A percentile compares a stretch with the other conserved stretches of the same genome.
Conservation (phyloP, 306 rosid genomes). For the Quillaja saponaria region DNA sequence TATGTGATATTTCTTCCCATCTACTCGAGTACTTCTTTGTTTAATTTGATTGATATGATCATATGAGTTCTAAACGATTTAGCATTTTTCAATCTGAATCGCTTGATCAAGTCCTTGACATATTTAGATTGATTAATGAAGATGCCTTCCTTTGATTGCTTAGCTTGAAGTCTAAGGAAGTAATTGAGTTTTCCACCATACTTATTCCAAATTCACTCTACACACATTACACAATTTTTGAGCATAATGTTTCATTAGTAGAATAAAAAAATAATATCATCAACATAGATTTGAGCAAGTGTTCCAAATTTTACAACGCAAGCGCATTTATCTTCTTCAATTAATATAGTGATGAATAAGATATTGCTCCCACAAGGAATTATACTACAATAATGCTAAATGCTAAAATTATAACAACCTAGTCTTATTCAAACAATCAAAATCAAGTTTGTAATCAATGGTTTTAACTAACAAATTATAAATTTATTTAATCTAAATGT, state of each 20-base stretch:
- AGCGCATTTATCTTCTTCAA: no score
- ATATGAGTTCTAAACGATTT: background rate
- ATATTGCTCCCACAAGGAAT: no score
- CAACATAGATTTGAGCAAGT: background rate
- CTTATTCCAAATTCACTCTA: background rate
- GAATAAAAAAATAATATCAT: constrained; percentile 4
- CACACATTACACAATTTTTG: background rate
- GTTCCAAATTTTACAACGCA: no score
- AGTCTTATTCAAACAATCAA: no score
- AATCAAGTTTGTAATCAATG: no score
- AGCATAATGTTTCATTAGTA: background rate
- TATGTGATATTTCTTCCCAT: background rate
- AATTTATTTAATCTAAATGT: no score
- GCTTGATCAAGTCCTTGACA: background rate
- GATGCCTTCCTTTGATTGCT: background rate
- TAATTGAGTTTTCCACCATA: constrained; percentile 2
- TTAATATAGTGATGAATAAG: no score
- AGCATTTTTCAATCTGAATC: background rate
- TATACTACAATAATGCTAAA: no score
- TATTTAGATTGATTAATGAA: constrained; percentile 1
- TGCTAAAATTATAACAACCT: no score
- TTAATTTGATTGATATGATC: background rate
- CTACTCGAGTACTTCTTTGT: background rate
- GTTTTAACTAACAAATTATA: no score
- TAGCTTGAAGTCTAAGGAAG: constrained; percentile 4